Evolutionary conservation across 768 basidiomycete species (phyloP).

Genomic region (Lentinula lateritia): DNA sequence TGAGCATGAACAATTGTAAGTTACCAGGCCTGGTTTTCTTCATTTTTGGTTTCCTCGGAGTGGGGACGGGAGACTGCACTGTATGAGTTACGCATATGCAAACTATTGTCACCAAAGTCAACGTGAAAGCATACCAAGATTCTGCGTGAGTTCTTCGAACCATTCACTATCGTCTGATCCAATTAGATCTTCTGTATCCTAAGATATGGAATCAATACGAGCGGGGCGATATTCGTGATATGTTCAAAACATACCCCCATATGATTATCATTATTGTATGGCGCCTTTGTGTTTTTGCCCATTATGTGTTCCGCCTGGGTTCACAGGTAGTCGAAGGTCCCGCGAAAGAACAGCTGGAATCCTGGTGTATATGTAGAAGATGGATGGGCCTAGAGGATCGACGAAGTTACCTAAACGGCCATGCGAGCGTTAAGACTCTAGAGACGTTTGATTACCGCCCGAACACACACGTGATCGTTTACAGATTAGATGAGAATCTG

Average conservation of each 20-base stretch:
- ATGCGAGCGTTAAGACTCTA: too few species aligned
- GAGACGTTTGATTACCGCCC: too few species aligned
- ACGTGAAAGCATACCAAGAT: neutral
- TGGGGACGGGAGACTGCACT: neutral
- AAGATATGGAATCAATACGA: neutral
- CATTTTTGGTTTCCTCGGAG: neutral
- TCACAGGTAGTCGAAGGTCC: too few species aligned
- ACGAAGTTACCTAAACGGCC: too few species aligned
- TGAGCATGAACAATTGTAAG: too few species aligned
- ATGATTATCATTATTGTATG: neutral
- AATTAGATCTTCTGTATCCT: neutral
- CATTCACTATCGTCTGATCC: neutral
- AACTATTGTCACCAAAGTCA: neutral
- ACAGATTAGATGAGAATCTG: too few species aligned
- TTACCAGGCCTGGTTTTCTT: neutral
- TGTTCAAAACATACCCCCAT: neutral
- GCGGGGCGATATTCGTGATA: neutral
- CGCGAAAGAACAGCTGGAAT: too few species aligned
- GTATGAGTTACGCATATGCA: neutral
- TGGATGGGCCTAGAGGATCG: neutral
- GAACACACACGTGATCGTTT: too few species aligned
- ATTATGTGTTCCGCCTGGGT: neutral
- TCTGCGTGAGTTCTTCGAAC: neutral
- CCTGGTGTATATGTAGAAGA: neutral
- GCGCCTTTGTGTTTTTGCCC: neutral